phyloP scores from a whole-genome alignment of 1,284 basidiomycete genomes.

The Ustilago cynodontis region DNA sequence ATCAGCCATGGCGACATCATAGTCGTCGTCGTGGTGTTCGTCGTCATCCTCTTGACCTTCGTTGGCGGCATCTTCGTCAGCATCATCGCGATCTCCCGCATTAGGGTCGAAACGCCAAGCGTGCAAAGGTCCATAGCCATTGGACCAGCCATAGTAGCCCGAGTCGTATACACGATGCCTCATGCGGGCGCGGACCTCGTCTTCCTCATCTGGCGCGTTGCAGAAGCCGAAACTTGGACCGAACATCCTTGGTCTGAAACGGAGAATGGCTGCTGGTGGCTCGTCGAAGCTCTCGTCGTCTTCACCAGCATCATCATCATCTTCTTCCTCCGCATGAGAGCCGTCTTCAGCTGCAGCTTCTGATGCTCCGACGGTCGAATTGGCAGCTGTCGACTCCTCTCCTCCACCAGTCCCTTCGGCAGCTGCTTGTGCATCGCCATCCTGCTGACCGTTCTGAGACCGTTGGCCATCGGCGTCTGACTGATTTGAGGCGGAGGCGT shows the following conservation, averaged over 20 bases:
- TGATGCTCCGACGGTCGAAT: not conserved
- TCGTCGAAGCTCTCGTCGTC: slow-evolving; percentile 40
- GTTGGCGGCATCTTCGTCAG: slow-evolving; percentile 2
- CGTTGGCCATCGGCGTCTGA: not conserved
- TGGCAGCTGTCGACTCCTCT: not conserved
- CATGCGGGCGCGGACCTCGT: slow-evolving; percentile 40
- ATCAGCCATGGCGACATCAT: slow-evolving; percentile 24
- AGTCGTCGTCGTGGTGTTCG: not conserved
- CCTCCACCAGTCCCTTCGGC: not conserved
- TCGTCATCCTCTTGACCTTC: slow-evolving; percentile 14
- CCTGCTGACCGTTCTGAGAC: not conserved
- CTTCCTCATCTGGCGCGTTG: slow-evolving; percentile 39
- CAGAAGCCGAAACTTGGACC: slow-evolving; percentile 51
- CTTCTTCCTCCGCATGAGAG: not conserved
- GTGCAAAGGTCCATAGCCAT: slow-evolving; percentile 44
- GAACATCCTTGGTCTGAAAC: slow-evolving; percentile 31
- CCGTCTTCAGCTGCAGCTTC: not conserved
- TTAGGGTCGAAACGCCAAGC: slow-evolving; percentile 27
- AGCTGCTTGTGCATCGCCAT: not conserved
- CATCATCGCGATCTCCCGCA: not conserved
- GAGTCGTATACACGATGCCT: slow-evolving; percentile 49
- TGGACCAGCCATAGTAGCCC: slow-evolving; percentile 43
- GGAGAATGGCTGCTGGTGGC: slow-evolving; percentile 36
- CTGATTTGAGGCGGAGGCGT: not conserved
- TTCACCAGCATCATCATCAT: slow-evolving; percentile 9